Evolutionary conservation across 2,329 filamentous ascomycete genomes (phyloP).

Genomic region (Aureobasidium sp.): DNA sequence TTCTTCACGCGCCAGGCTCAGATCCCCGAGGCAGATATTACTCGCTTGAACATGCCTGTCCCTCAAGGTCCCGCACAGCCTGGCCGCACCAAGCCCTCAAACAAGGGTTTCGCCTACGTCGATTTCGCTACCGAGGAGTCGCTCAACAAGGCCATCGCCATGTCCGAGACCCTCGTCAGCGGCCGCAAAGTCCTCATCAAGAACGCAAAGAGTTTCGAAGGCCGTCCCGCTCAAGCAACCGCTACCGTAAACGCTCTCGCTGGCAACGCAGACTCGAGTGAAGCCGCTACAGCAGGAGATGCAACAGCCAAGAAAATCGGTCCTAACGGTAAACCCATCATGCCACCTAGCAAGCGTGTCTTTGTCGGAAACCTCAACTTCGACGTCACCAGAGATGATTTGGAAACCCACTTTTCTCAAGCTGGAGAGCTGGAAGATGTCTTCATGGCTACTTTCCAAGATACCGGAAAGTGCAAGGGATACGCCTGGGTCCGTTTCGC

Average conservation of each 20-base stretch:
- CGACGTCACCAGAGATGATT: conserved; percentile 59
- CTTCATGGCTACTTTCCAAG: conserved; percentile 91
- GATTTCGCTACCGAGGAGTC: conserved; percentile 67
- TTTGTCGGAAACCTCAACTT: conserved; percentile 61
- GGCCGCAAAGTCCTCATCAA: conserved; percentile 87
- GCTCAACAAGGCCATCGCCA: conserved; percentile 64
- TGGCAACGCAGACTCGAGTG: conserved; percentile 20
- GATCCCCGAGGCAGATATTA: conserved; percentile 59
- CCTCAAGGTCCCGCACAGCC: conserved; percentile 34
- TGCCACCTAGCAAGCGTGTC: conserved; percentile 66
- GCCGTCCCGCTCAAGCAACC: conserved; percentile 62
- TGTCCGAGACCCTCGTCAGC: conserved; percentile 74
- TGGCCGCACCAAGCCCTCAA: conserved; percentile 44
- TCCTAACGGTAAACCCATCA: conserved; percentile 42
- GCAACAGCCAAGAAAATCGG: conserved; percentile 27
- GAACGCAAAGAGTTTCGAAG: conserved; percentile 80
- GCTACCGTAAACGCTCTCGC: conserved; percentile 17
- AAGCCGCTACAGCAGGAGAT: conserved; percentile 18
- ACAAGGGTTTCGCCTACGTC: conserved; percentile 94
- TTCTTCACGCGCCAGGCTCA: conserved; percentile 67
- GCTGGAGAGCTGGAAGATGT: conserved; percentile 77
- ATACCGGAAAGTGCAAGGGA: conserved; percentile 95
- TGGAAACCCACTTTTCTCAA: conserved; percentile 71
- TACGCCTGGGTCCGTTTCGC: conserved; percentile 93
- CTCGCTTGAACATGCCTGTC: conserved; percentile 70